Evolutionary conservation across 2,329 filamentous ascomycete genomes (phyloP).

Genomic region (Penicillium sp.): DNA sequence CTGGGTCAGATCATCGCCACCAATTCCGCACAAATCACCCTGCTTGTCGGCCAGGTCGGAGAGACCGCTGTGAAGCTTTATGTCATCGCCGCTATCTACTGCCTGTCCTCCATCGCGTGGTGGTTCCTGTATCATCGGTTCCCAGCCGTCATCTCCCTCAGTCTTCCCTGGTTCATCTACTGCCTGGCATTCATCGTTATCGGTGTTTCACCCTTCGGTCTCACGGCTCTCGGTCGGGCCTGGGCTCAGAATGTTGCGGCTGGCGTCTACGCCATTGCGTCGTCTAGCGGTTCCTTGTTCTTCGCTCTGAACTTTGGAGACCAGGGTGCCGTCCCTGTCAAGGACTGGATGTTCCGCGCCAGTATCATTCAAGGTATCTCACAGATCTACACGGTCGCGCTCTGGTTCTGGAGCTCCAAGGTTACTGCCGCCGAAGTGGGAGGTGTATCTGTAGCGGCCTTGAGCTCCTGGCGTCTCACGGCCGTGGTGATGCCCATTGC

Average conservation of each 20-base stretch:
- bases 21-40: constrained; percentile 59
- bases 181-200: constrained; percentile 55
- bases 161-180: constrained; percentile 55
- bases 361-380: constrained; percentile 59
- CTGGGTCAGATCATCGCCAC: too few species aligned
- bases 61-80: constrained; percentile 54
- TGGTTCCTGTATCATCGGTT: constrained; percentile 53
- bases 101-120: constrained; percentile 52
- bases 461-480: constrained; percentile 40
- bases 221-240: constrained; percentile 33
- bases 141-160: constrained; percentile 50
- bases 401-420: constrained; percentile 59
- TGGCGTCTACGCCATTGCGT: constrained; percentile 53
- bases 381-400: constrained; percentile 54
- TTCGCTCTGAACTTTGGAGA: constrained; percentile 60
- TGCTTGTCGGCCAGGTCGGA: constrained; percentile 56
- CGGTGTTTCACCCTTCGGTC: constrained; percentile 49
- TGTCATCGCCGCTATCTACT: constrained; percentile 52
- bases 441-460: constrained; percentile 28
- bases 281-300: constrained; percentile 56
- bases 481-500: constrained; percentile 53
- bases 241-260: constrained; percentile 55
- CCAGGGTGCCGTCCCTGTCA: constrained; percentile 54
- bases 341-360: constrained; percentile 57
- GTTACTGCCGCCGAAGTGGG: constrained; percentile 37